Conservation (phyloP, 1,284 basidiomycete genomes). For the Ceratobasidium theobromae region DNA sequence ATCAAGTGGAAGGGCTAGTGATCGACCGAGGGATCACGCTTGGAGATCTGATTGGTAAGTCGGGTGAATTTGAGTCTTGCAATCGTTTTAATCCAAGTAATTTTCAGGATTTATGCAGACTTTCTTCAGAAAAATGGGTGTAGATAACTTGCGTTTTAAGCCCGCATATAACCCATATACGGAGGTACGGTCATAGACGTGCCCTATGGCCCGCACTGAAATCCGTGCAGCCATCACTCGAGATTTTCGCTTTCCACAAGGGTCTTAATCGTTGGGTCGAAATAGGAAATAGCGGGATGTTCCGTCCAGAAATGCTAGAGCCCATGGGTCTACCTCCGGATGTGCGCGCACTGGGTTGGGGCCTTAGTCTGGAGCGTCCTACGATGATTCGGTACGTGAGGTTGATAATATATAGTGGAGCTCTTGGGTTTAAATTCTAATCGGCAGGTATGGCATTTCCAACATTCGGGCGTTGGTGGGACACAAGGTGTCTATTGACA, state of each 20-base stretch:
- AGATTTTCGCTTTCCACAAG: constrained; percentile 99
- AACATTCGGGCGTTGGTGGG: constrained; percentile 97
- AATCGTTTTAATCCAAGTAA: constrained; percentile 14
- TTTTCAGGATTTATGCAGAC: constrained; percentile 90
- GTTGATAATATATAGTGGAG: not conserved
- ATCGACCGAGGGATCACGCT: constrained; percentile 92
- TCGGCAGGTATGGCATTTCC: constrained; percentile 75
- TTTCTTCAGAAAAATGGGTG: constrained; percentile 98
- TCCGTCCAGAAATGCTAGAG: constrained; percentile 98
- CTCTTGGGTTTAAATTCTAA: not conserved
- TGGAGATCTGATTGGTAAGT: constrained; percentile 91
- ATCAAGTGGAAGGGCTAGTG: constrained; percentile 99
- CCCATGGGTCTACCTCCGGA: constrained; percentile 99
- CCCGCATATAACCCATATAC: constrained; percentile 98
- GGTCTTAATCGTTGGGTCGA: constrained; percentile 96
- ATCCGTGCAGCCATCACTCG: constrained; percentile 80
- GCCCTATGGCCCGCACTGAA: not conserved
- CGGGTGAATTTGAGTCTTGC: not conserved
- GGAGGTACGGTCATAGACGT: constrained; percentile 57
- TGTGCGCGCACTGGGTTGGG: constrained; percentile 97
- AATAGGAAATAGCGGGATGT: constrained; percentile 95
- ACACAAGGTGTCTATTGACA: constrained; percentile 92
- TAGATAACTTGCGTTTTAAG: constrained; percentile 92
- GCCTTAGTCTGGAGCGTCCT: constrained; percentile 92
- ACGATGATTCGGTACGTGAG: constrained; percentile 97